Conservation (phyloP, 495 filamentous ascomycete genomes). For the Sordaria brevicollis region DNA sequence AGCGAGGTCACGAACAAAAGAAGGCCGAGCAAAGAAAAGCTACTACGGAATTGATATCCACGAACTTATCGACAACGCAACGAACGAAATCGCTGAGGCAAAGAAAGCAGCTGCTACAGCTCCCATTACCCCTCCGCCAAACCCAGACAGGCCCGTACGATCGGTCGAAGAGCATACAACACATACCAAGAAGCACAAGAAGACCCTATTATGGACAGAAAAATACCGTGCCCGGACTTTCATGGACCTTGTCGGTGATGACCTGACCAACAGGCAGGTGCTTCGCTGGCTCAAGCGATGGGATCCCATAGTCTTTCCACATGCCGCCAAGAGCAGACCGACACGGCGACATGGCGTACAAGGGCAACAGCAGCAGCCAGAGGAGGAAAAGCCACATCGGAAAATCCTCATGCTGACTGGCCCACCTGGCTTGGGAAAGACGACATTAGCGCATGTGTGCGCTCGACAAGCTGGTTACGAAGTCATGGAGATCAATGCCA, state of each 20-base stretch:
- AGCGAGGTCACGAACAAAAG: slow-evolving; percentile 52
- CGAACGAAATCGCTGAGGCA: slow-evolving; percentile 30
- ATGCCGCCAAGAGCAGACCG: slow-evolving; percentile 46
- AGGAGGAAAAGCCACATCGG: slow-evolving; percentile 59
- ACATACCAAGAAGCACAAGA: slow-evolving; percentile 33
- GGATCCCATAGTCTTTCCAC: slow-evolving; percentile 88
- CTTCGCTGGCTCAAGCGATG: slow-evolving; percentile 88
- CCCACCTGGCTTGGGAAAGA: slow-evolving; percentile 89
- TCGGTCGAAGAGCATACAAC: slow-evolving; percentile 27
- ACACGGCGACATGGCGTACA: slow-evolving; percentile 25
- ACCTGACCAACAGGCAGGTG: slow-evolving; percentile 85
- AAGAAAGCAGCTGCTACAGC: slow-evolving; percentile 11
- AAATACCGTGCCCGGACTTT: slow-evolving; percentile 89
- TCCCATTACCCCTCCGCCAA: slow-evolving; percentile 14
- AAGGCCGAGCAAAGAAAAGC: slow-evolving; percentile 65
- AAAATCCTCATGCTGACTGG: slow-evolving; percentile 88
- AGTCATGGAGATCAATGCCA: slow-evolving; percentile 81
- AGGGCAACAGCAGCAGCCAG: slow-evolving; percentile 24
- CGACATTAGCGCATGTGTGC: slow-evolving; percentile 91
- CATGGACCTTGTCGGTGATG: slow-evolving; percentile 87
- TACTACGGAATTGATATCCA: slow-evolving; percentile 93
- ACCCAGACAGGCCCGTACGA: slow-evolving; percentile 19
- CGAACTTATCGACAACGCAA: slow-evolving; percentile 59
- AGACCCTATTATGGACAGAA: slow-evolving; percentile 65
- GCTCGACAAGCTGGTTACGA: slow-evolving; percentile 92